Conservation (phyloP, 345 rosid species). For the Punica granatum region DNA sequence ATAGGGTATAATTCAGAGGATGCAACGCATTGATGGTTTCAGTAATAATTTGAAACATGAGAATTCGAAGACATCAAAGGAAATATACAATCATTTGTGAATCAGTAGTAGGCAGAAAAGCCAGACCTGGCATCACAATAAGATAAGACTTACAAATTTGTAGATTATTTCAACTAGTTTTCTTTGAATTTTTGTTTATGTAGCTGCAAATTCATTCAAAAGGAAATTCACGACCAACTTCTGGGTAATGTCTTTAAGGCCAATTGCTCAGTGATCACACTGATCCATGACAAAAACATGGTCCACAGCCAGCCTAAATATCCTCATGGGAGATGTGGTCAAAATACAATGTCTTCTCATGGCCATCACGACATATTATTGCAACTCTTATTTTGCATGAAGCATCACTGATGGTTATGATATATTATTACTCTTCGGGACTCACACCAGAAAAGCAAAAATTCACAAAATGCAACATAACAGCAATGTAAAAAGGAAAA, state of each 20-base stretch:
- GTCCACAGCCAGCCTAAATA: not conserved
- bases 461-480: not conserved
- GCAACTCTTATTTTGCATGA: not conserved
- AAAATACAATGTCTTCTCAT: not conserved
- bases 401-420: not conserved
- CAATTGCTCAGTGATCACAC: not conserved
- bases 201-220: not conserved
- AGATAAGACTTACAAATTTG: too few relatives aligned
- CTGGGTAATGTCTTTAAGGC: not conserved
- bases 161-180: not conserved
- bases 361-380: not conserved
- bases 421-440: not conserved
- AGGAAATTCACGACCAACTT: not conserved
- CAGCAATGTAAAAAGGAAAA: not conserved
- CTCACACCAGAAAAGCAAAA: not conserved
- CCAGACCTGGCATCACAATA: too few relatives aligned
- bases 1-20: not conserved
- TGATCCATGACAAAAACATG: not conserved
- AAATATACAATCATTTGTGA: not conserved
- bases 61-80: not conserved
- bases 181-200: not conserved
- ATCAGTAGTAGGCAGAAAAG: not conserved
- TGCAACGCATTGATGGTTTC: not conserved
- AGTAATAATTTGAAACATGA: not conserved
- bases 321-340: not conserved